Base-by-base conservation (phyloP, 768 basidiomycete species). In the Trametes cinnabarina region DNA sequence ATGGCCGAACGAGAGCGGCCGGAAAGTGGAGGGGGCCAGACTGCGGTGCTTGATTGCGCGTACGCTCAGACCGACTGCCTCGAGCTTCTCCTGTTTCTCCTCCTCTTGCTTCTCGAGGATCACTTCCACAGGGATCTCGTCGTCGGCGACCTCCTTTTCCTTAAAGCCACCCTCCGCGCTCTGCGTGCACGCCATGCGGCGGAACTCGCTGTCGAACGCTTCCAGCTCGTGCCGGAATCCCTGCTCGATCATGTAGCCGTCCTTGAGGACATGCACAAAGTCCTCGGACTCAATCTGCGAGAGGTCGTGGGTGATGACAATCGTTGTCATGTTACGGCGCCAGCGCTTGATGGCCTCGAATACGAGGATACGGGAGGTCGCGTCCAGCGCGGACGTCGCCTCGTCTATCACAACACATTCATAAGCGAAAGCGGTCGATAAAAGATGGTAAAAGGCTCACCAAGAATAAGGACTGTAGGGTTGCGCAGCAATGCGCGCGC, bases 261-360 rank as follows among this genome's bases (percentile, higher is more conserved):
- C 79, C 63, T 86, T 84, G 77, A 98, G 85, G 3, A 98, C 90
- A 69, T 98, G 97, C 12, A 97, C 92, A 63, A 97, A 98, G 71
- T 98, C 95, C 14, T 76, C 71, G 0, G 74, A 51, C 20, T 73
- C 72, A 62, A 99, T 89, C 63, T 94, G 91, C 1, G 87, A 86
- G 17, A 98, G 83, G 65, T 98, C 97, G 72, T 98, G 96, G 0
- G 96, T 98, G 69, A 98, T 97, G 61, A 95, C 87, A 68, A 95
- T 86, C 6, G 92, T 97, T 4, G 92, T 98, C 65, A 84, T 85
- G 74, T 89, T 88, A 15, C 69, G 67, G 7, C 92, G 79, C 88
- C 89, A 92, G 3, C 72, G 72, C 66, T 81, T 82, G 71, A 85
- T 75, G 1, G 87, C 87, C 56, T 84, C 82, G 49, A 92, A 92